These are phyloP conservation scores for Vishniacozyma victoriae DNA, from an alignment of 768 basidiomycete genomes.

Conservation along the genomic window DNA sequence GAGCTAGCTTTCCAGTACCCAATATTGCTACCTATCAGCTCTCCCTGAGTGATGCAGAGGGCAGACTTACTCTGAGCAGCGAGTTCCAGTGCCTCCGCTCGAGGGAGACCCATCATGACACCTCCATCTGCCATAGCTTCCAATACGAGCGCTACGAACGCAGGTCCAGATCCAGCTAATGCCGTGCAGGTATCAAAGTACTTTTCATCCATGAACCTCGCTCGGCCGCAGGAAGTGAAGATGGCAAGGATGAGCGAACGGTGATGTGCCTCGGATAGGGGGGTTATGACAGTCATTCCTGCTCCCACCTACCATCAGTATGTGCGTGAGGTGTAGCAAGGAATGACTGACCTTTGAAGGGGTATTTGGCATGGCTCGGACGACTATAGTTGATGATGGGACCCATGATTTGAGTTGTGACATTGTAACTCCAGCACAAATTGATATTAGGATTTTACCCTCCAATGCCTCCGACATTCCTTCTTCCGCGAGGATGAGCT, in stretches of 20 bases:
- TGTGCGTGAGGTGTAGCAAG: not conserved
- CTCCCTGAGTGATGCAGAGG: not conserved
- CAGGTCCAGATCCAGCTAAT: constrained; percentile 89
- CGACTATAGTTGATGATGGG: constrained; percentile 67
- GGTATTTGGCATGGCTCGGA: constrained; percentile 98
- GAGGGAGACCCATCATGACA: constrained; percentile 98
- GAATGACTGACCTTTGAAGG: constrained; percentile 69
- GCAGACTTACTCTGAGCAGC: constrained; percentile 84
- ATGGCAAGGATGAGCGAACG: constrained; percentile 76
- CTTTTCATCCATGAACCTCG: constrained; percentile 94
- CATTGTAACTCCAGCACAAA: constrained; percentile 94
- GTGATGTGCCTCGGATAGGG: constrained; percentile 59
- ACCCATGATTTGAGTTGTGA: constrained; percentile 71
- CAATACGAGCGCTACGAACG: constrained; percentile 91
- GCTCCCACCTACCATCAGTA: constrained; percentile 71
- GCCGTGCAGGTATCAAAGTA: constrained; percentile 99
- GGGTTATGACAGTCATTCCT: constrained; percentile 93
- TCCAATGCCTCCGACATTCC: constrained; percentile 79
- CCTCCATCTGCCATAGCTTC: constrained; percentile 99
- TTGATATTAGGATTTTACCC: constrained; percentile 89
- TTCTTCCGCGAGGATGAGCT: constrained; percentile 61
- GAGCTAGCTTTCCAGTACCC: constrained; percentile 91
- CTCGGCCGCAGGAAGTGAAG: constrained; percentile 93
- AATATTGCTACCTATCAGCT: constrained; percentile 63
- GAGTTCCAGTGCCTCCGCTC: constrained; percentile 86